Evolutionary conservation across 2,329 filamentous ascomycete genomes (phyloP).

Genomic region (Bipolaris cookei): DNA sequence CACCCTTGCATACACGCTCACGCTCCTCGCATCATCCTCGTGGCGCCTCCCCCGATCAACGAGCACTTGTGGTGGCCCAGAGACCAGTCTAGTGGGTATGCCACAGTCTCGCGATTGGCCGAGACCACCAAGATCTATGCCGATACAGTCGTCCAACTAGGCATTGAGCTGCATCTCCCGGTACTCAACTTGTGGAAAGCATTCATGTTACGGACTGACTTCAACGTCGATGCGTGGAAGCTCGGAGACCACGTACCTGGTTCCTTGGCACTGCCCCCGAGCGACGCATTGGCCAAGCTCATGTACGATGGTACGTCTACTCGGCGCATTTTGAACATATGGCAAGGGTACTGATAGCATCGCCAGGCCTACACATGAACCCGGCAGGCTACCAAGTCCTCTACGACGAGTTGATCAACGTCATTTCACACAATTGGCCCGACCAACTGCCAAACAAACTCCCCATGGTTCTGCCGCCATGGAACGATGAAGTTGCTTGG

Average conservation of each 20-base stretch:
- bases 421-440: conserved; percentile 60
- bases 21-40: conserved; percentile 73
- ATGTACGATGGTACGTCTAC: conserved; percentile 61
- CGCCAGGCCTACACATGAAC: conserved; percentile 64
- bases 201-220: conserved; percentile 71
- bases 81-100: conserved; percentile 49
- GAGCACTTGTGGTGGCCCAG: conserved; percentile 69
- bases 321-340: neutral
- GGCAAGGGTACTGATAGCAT: conserved; percentile 16
- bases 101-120: conserved; percentile 59
- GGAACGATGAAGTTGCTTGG: conserved; percentile 54
- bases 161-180: conserved; percentile 60
- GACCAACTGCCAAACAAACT: conserved; percentile 61
- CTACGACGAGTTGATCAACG: conserved; percentile 59
- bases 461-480: conserved; percentile 61
- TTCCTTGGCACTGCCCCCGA: conserved; percentile 63
- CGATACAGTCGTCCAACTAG: conserved; percentile 69
- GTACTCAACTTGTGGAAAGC: conserved; percentile 81
- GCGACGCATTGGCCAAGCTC: conserved; percentile 60
- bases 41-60: conserved; percentile 84
- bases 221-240: conserved; percentile 50
- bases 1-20: conserved; percentile 75
- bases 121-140: conserved; percentile 68
- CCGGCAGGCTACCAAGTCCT: conserved; percentile 63
- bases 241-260: conserved; percentile 60